phyloP scores from a whole-genome alignment of 495 filamentous ascomycete species.

The Neurospora intermedia region DNA sequence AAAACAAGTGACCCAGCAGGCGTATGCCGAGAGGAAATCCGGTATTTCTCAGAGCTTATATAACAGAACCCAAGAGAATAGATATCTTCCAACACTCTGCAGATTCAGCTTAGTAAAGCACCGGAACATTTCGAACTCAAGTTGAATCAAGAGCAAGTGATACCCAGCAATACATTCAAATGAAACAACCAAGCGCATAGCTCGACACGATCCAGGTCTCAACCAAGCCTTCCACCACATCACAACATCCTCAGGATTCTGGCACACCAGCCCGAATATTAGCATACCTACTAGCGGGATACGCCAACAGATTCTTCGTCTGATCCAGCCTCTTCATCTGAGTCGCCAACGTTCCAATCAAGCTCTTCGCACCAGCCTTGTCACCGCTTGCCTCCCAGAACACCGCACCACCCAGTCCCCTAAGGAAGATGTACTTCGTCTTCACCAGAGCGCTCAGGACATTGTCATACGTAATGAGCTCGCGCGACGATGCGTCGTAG shows the following conservation, averaged over 20 bases:
- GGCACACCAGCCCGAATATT: conserved; percentile 50
- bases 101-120: not conserved
- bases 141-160: not conserved
- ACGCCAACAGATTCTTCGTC: conserved; percentile 49
- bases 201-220: not conserved
- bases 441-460: conserved; percentile 49
- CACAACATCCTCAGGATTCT: not conserved
- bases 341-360: conserved; percentile 52
- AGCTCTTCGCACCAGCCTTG: conserved; percentile 44
- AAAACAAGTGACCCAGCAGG: not conserved
- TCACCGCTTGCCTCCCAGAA: conserved; percentile 87
- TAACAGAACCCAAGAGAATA: not conserved
- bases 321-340: conserved; percentile 44
- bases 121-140: not conserved
- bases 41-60: not conserved
- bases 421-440: conserved; percentile 49
- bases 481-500: conserved; percentile 45
- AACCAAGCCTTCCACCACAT: not conserved
- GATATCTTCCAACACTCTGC: not conserved
- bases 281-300: conserved; percentile 59
- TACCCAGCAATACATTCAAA: not conserved
- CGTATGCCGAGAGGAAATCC: not conserved
- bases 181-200: not conserved
- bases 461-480: conserved; percentile 73
- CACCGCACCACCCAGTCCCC: conserved; percentile 68